phyloP scores from a whole-genome alignment of 2,329 filamentous ascomycete species.

The Talaromyces piceae region DNA sequence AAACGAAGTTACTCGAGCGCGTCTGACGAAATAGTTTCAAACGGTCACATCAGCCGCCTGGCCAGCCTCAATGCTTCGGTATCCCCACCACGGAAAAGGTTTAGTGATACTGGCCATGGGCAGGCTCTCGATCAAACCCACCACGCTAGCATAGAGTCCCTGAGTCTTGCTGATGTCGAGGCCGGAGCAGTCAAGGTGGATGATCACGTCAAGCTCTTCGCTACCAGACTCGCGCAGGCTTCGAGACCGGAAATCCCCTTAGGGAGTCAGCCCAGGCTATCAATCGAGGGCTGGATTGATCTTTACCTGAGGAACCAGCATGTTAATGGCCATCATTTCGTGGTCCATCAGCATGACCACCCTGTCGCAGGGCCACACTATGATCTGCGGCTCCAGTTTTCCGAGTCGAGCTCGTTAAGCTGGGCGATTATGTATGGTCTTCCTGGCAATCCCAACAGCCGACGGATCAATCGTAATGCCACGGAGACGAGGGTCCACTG shows the following conservation, averaged over 20 bases:
- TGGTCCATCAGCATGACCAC: slow-evolving; percentile 68
- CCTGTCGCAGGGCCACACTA: slow-evolving; percentile 62
- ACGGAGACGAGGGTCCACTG: slow-evolving; percentile 57
- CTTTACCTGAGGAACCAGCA: slow-evolving; percentile 44
- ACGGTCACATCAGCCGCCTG: background rate
- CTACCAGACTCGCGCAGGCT: slow-evolving; percentile 30
- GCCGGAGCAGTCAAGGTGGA: slow-evolving; percentile 42
- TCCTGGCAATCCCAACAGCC: slow-evolving; percentile 51
- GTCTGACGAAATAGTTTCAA: background rate
- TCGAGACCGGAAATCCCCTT: slow-evolving; percentile 17
- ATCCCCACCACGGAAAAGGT: slow-evolving; percentile 21
- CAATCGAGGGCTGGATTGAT: slow-evolving; percentile 35
- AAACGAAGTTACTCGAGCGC: slow-evolving; percentile 9
- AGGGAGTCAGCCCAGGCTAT: slow-evolving; percentile 25
- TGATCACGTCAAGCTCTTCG: slow-evolving; percentile 45
- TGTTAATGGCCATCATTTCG: slow-evolving; percentile 50
- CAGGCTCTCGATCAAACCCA: background rate
- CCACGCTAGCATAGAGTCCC: background rate
- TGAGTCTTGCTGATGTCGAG: slow-evolving; percentile 42
- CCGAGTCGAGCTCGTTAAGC: slow-evolving; percentile 56
- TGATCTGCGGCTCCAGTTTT: slow-evolving; percentile 64
- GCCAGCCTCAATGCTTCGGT: slow-evolving; percentile 19
- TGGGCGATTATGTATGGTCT: slow-evolving; percentile 59
- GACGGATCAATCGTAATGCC: slow-evolving; percentile 50
- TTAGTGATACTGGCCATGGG: background rate